Base-by-base conservation (phyloP, 208 protist species). In the Acanthamoeba divionensis region DNA sequence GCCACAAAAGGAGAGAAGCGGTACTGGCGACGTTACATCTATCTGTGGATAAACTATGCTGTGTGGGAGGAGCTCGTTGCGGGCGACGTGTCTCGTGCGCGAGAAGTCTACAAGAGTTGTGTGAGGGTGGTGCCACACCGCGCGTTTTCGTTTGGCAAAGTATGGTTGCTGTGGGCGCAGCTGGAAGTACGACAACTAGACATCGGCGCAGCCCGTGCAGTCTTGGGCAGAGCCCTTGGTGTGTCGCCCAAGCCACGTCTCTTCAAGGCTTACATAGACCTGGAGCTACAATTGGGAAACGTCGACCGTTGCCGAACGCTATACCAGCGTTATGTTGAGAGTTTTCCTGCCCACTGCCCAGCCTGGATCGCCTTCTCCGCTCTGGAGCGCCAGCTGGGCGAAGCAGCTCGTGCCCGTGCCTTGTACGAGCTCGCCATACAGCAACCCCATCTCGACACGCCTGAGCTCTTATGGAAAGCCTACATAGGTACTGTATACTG, bases 21-120 rank as follows among this genome's bases (percentile, higher is more conserved):
- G 44, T 94, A 92, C 47, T 97, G 96, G 96, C 77, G 91, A 47
- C 79, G 96, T 33, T 98, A 98, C 91, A 97, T 98, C 54, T 98
- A 97, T 89, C 71, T 98, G 24, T 98, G 97, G 97, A 95, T 98
- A 38, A 95, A 97, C 73, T 98, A 98, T 89, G 97, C 96, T 8
- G 29, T 97, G 15, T 98, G 96, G 82, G 97, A 98, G 91, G 97
- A 98, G 85, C 65, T 98, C 1, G 77, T 92, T 12, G 93, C 93
- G 29, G 83, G 90, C 71, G 96, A 97, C 82, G 18, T 62, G 9
- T 92, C 93, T 21, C 91, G 92, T 2, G 55, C 97, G 36, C 69
- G 94, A 29, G 38, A 73, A 12, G 95, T 98, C 5, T 97, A 96
- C 87, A n/a, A 93, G 31, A 91, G 52, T 33, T 86, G 87, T 54